Evolutionary conservation across 2,329 filamentous ascomycete genomes (phyloP).

Genomic region (Exophiala calicioides): DNA sequence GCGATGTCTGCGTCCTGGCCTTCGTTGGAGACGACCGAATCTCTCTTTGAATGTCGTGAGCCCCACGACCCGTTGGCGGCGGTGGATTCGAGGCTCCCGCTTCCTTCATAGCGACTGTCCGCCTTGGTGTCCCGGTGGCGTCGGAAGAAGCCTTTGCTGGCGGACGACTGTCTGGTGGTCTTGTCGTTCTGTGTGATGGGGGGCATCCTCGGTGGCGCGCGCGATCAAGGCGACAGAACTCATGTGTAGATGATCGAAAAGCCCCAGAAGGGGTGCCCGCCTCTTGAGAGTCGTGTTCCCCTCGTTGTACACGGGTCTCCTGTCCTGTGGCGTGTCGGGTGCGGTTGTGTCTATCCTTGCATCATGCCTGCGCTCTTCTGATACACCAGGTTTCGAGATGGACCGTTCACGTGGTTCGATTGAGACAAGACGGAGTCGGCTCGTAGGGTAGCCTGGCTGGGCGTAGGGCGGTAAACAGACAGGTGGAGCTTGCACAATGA

Average conservation of each 20-base stretch:
- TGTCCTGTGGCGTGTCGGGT: constrained; percentile 17
- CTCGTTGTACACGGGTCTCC: constrained; percentile 14
- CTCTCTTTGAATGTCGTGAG: constrained; percentile 72
- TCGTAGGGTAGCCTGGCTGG: too few relatives aligned
- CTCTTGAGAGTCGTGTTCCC: constrained; percentile 19
- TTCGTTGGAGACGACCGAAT: constrained; percentile 72
- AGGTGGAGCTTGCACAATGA: too few relatives aligned
- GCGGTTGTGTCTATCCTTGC: constrained; percentile 21
- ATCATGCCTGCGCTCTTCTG: constrained; percentile 19
- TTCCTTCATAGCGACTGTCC: constrained; percentile 61
- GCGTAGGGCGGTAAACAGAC: constrained; percentile 14
- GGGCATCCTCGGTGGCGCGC: constrained; percentile 43
- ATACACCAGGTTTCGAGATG: constrained; percentile 14
- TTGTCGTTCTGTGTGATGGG: constrained; percentile 66
- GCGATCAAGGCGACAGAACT: constrained; percentile 13
- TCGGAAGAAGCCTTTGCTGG: constrained; percentile 82
- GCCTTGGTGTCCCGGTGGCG: constrained; percentile 77
- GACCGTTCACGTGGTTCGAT: not conserved
- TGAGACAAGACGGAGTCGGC: too few relatives aligned
- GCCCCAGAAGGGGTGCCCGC: constrained; percentile 19
- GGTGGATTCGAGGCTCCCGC: constrained; percentile 33
- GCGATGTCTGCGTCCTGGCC: constrained; percentile 59
- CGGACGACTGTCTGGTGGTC: constrained; percentile 80
- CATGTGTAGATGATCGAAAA: constrained; percentile 22
- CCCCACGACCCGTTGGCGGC: constrained; percentile 66